Evolutionary conservation across 805 yeast species (phyloP), one percentile per base, ranked within the genome.

Genomic region (Wickerhamomyces rabaulensis): DNA sequence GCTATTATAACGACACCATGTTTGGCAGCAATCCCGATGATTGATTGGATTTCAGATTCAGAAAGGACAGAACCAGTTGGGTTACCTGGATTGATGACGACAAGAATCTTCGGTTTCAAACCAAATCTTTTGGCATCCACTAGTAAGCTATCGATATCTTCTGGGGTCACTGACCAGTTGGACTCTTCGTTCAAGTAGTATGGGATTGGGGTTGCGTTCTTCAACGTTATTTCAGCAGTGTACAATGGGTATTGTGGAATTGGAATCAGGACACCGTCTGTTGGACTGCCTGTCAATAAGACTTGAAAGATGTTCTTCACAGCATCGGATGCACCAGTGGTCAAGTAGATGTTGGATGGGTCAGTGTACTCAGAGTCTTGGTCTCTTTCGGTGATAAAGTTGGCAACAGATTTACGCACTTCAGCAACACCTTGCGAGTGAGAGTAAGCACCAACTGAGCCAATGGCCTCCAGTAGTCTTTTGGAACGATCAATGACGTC

Each of bases 231-330:
- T 4, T 96, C 76, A n/a, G 99, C 99, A 4, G 97, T 89, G 70
- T 94, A 94, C 50, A 94, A 75, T 4, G 99, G 99, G 64, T 94
- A 94, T 70, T 94, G 99, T 13, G 99, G 99, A 55, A 94, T 92
- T 27, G 99, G 99, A 54, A 94, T 90, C 67, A 95, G 61, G 72
- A 87, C 77, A 42, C 95, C 95, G 3, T 94, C 75, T 26, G 49
- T 50, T 47, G 79, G 67, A 38, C 76, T 76, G 36, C 89, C 88
- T 35, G 73, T 65, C 5, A 94, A 76, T 17, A 94, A 67, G 25
- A 91, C 74, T 43, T 83, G 82, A 45, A 94, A 69, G 49, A 94
- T 69, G 56, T 85, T 81, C 45, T 81, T 74, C n/a, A 92, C 98
- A 1, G 96, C 97, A 21, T 91, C 79, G 12, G 98, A 91, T 2